Evolutionary conservation across 1,284 basidiomycete species (phyloP).

Genomic region (Lentinula novae-zelandiae): DNA sequence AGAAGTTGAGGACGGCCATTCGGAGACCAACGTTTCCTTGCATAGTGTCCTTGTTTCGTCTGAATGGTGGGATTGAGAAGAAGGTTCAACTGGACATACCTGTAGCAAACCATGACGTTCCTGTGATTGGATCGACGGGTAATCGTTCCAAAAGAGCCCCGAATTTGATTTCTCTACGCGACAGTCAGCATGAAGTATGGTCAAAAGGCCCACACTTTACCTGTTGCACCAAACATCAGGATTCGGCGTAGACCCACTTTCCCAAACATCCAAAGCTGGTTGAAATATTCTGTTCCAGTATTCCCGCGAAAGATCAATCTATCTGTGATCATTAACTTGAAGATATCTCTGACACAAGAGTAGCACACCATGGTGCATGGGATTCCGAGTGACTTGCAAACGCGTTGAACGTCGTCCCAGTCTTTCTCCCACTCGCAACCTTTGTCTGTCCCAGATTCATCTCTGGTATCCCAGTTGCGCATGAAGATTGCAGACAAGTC

Average conservation of each 20-base stretch:
- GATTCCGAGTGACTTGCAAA: constrained; percentile 69
- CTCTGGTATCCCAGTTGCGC: constrained; percentile 89
- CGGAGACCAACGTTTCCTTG: constrained; percentile 57
- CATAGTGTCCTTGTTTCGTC: constrained; percentile 75
- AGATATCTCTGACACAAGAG: constrained; percentile 4
- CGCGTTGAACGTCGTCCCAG: constrained; percentile 85
- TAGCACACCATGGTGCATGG: constrained; percentile 59
- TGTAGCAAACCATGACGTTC: constrained; percentile 70
- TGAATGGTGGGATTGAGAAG: background rate
- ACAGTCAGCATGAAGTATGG: background rate
- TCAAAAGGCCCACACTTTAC: constrained; percentile 33
- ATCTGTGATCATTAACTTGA: constrained; percentile 11
- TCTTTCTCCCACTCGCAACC: constrained; percentile 96
- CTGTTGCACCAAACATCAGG: constrained; percentile 94
- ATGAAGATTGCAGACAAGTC: constrained; percentile 89
- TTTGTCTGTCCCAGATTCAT: constrained; percentile 65
- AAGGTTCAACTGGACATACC: constrained; percentile 36
- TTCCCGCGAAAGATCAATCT: constrained; percentile 82
- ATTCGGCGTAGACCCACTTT: constrained; percentile 81
- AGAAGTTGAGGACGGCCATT: constrained; percentile 53
- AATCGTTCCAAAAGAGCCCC: constrained; percentile 77
- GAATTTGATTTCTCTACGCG: constrained; percentile 86
- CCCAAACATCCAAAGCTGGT: constrained; percentile 76
- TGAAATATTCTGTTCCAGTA: constrained; percentile 91
- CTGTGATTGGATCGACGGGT: constrained; percentile 28